Conservation (phyloP, 106 monocot species). For the Triglochin maritima region DNA sequence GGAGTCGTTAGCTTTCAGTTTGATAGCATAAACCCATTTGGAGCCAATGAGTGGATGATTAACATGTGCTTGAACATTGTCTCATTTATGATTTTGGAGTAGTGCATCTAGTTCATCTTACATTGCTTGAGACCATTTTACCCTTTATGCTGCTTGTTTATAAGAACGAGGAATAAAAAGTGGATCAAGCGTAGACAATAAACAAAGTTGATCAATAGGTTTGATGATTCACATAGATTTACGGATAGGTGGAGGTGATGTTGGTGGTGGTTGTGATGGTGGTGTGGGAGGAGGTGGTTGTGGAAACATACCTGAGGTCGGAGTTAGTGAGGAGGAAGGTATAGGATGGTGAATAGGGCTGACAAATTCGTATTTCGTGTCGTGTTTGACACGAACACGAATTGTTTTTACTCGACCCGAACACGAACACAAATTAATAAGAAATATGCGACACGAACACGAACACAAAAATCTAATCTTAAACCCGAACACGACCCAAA, state of each 20-base stretch:
- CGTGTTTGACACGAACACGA: too few relatives aligned
- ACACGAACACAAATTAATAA: too few relatives aligned
- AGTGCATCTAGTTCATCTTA: conserved; percentile 11
- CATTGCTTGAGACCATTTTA: conserved; percentile 15
- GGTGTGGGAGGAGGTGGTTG: neutral
- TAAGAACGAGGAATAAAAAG: conserved; percentile 3
- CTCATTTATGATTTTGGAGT: neutral
- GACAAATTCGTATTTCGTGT: too few relatives aligned
- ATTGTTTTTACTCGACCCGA: too few relatives aligned
- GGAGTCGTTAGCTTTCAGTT: conserved; percentile 11
- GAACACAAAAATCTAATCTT: too few relatives aligned
- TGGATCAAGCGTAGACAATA: conserved; percentile 8
- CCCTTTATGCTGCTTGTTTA: conserved; percentile 7
- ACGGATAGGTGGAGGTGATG: neutral
- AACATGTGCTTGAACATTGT: neutral
- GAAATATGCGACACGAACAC: too few relatives aligned
- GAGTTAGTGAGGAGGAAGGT: conserved; percentile 7
- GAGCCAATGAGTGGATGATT: neutral
- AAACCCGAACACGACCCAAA: too few relatives aligned
- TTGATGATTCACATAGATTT: neutral
- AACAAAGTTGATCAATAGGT: neutral
- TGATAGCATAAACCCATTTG: conserved; percentile 11
- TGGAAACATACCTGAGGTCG: neutral
- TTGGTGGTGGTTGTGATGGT: neutral
- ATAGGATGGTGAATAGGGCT: neutral